Percentiles rank a stretch among this genome's conserved stretches.
These are phyloP conservation scores for Trematosphaeria pertusa DNA, from an alignment of 2,329 filamentous ascomycete genomes.

Conservation along the genomic window DNA sequence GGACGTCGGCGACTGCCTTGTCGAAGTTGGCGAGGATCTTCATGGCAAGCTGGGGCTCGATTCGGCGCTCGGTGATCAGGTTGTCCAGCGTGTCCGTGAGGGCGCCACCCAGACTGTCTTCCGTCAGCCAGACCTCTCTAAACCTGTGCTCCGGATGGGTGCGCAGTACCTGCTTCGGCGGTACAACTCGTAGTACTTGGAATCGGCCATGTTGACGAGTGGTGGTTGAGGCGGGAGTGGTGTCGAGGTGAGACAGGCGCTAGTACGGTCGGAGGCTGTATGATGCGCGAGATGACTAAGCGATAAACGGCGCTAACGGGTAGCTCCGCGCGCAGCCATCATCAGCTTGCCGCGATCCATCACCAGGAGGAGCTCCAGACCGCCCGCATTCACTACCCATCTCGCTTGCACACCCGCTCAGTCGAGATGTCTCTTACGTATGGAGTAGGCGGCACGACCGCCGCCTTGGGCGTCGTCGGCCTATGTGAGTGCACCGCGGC, in stretches of 20 bases:
- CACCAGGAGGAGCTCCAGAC: slow-evolving; percentile 34
- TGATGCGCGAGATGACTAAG: slow-evolving; percentile 24
- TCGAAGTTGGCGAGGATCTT: slow-evolving; percentile 97
- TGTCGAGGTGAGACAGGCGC: slow-evolving; percentile 15
- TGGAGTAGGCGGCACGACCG: slow-evolving; percentile 70
- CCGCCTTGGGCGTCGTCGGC: slow-evolving; percentile 75
- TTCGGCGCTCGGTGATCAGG: slow-evolving; percentile 90
- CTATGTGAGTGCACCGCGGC: slow-evolving; percentile 67
- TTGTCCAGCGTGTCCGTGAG: slow-evolving; percentile 97
- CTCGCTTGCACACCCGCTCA: slow-evolving; percentile 18
- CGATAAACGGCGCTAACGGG: slow-evolving; percentile 29
- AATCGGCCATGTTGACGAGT: slow-evolving; percentile 46
- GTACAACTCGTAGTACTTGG: slow-evolving; percentile 90
- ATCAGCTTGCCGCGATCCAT: background rate
- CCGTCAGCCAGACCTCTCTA: slow-evolving; percentile 33
- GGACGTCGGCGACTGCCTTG: slow-evolving; percentile 85
- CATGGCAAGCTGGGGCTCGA: slow-evolving; percentile 98
- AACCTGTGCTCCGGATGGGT: slow-evolving; percentile 11
- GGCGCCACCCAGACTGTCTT: slow-evolving; percentile 81
- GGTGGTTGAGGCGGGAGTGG: slow-evolving; percentile 14
- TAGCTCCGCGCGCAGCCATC: slow-evolving; percentile 31
- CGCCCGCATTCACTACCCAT: slow-evolving; percentile 33
- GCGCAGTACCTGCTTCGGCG: slow-evolving; percentile 87
- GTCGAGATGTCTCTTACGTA: slow-evolving; percentile 74
- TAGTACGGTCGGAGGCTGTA: slow-evolving; percentile 16